These are phyloP conservation scores for Arthrinium phaeospermum DNA, from an alignment of 2,329 filamentous ascomycete species.

Conservation along the genomic window DNA sequence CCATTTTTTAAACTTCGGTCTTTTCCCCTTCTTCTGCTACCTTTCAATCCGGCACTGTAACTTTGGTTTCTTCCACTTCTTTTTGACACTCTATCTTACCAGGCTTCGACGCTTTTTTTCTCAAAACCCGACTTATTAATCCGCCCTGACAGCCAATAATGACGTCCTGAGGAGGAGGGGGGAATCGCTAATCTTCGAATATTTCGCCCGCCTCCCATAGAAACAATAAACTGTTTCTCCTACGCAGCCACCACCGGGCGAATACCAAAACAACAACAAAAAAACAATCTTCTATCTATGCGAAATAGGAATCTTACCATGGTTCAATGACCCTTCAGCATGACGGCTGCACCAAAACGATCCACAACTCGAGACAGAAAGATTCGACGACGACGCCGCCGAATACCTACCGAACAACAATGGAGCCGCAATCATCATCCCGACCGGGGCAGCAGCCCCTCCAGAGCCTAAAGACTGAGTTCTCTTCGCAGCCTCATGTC, in stretches of 20 bases:
- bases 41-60: conserved; percentile 5
- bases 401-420: conserved; percentile 39
- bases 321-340: conserved; percentile 19
- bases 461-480: conserved; percentile 43
- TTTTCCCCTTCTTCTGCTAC: neutral
- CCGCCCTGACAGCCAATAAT: conserved; percentile 6
- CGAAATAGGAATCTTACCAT: neutral
- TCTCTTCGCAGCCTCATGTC: conserved; percentile 43
- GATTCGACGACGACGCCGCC: conserved; percentile 20
- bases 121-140: conserved; percentile 2
- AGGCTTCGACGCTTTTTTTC: neutral
- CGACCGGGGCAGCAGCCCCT: conserved; percentile 38
- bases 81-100: neutral
- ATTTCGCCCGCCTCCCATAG: neutral
- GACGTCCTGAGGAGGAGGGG: conserved; percentile 17
- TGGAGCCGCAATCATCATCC: conserved; percentile 23
- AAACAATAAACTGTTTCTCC: neutral
- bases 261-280: neutral
- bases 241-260: neutral
- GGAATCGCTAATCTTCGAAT: neutral
- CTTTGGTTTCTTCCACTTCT: neutral
- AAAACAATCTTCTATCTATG: neutral
- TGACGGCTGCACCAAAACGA: conserved; percentile 15
- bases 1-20: conserved; percentile 8
- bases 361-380: conserved; percentile 17